These are phyloP conservation scores for Diutina ranongensis DNA, from an alignment of 1,139 yeast genomes.

Conservation along the genomic window DNA sequence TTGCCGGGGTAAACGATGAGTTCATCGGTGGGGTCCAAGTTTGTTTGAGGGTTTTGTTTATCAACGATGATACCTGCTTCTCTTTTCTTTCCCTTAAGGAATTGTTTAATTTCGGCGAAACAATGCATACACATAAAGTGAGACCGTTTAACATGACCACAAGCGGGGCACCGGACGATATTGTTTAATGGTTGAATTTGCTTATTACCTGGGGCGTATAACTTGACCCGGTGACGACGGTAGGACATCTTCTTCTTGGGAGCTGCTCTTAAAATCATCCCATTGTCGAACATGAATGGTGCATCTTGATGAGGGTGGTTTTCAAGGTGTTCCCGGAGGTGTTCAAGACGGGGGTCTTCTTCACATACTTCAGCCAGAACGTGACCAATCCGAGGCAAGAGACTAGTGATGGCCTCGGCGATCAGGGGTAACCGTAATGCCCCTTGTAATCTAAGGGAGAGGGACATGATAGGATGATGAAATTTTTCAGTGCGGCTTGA, in stretches of 20 bases:
- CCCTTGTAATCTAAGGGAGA: conserved; percentile 1
- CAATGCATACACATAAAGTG: conserved; percentile 92
- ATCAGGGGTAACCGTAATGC: conserved; percentile 3
- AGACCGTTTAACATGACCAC: conserved; percentile 85
- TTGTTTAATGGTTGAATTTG: conserved; percentile 67
- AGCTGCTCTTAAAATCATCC: conserved; percentile 64
- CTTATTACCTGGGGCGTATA: conserved; percentile 74
- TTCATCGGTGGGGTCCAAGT: conserved; percentile 51
- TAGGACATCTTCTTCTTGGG: conserved; percentile 92
- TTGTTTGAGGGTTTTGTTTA: conserved; percentile 26
- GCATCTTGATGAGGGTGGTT: conserved; percentile 15
- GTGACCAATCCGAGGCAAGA: background rate
- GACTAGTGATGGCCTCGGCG: background rate
- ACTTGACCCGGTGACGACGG: conserved; percentile 71
- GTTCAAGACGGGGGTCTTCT: conserved; percentile 19
- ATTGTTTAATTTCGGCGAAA: conserved; percentile 63
- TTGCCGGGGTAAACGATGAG: conserved; percentile 70
- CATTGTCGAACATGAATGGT: conserved; percentile 40
- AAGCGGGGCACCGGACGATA: conserved; percentile 85
- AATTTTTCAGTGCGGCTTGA: conserved; percentile 2
- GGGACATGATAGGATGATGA: conserved; percentile 4
- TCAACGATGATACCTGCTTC: conserved; percentile 15
- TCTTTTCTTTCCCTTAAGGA: conserved; percentile 49
- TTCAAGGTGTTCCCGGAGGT: conserved; percentile 21
- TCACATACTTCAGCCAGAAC: background rate